These are phyloP conservation scores for Aspergillus sp. DNA, from an alignment of 2,329 filamentous ascomycete species.

Conservation along the genomic window DNA sequence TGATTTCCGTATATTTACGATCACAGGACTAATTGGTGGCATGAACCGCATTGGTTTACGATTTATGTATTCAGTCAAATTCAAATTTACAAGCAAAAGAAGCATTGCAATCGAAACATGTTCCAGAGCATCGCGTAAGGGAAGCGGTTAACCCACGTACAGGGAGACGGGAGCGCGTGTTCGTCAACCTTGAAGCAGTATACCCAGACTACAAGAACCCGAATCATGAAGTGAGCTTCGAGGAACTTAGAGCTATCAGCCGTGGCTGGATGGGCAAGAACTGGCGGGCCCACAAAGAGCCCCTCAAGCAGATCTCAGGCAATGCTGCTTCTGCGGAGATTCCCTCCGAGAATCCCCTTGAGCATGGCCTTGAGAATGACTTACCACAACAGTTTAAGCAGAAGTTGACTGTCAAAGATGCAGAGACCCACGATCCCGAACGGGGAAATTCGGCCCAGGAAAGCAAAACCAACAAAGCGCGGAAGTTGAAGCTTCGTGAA, in stretches of 20 bases:
- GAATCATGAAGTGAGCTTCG: constrained; percentile 80
- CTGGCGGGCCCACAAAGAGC: constrained; percentile 52
- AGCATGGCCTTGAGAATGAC: constrained; percentile 24
- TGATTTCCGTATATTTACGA: constrained; percentile 74
- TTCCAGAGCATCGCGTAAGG: constrained; percentile 74
- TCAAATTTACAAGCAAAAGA: constrained; percentile 42
- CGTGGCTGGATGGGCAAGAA: constrained; percentile 66
- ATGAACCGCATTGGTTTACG: constrained; percentile 43
- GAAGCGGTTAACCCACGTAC: constrained; percentile 79
- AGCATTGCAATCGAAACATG: constrained; percentile 53
- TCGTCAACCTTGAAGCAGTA: constrained; percentile 80
- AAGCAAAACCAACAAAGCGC: constrained; percentile 49
- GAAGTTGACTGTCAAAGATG: constrained; percentile 32
- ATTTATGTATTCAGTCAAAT: constrained; percentile 57
- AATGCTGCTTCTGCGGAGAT: constrained; percentile 32
- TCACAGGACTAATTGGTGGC: constrained; percentile 88
- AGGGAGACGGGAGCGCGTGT: constrained; percentile 81
- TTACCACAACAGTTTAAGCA: constrained; percentile 36
- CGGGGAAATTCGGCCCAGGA: constrained; percentile 28
- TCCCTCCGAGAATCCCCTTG: constrained; percentile 18
- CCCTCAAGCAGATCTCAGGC: constrained; percentile 58
- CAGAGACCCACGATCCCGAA: constrained; percentile 19
- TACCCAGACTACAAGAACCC: constrained; percentile 76
- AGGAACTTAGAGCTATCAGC: constrained; percentile 80
- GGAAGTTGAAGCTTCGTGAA: constrained; percentile 79